Evolutionary conservation across 2,329 filamentous ascomycete genomes (phyloP), one percentile per base, ranked within the genome.

Genomic region (Verruconis gallopava): DNA sequence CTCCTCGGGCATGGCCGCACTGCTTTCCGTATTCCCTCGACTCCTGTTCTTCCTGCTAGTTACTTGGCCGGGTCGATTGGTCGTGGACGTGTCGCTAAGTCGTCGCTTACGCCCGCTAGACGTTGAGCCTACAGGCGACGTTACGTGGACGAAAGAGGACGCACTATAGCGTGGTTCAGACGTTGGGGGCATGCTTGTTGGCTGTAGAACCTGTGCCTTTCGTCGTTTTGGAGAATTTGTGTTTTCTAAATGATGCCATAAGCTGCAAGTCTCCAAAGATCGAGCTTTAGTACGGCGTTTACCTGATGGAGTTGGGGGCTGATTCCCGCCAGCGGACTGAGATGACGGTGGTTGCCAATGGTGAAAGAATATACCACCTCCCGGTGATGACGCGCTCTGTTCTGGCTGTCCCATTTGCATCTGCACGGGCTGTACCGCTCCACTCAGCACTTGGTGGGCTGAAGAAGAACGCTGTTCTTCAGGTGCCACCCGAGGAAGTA

Each of bases 341-440:
- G 69, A 67, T 60, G 82, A 72, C 48, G 86, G 86, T 36, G 86
- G 86, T 46, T 89, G 82, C 85, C 86, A 94, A 57, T 93, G 85
- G 55, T 93, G 85, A 58, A 94, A 94, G 60, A 85, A 91, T 37
- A 93, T 82, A 9, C 25, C 25, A 30, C 25, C 25, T 17, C 79
- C 81, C 0, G 81, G 77, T 32, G 81, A 84, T 14, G 76, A 72
- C 48, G 79, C 68, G 35, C 74, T 62, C 37, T 77, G 75, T 50
- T 81, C 72, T 51, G 78, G 75, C 45, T 72, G 70, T 36, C 68
- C 61, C 5, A 66, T 62, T 42, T 75, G 71, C 30, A 63, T 59
- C 44, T 62, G 61, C 44, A 66, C 63, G 32, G 63, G 47, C 37
- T 63, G 63, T 46, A 67, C 65, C 46, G 54, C 53, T 47, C 46